These are phyloP conservation scores for Pseudocercospora macadamiae DNA, from an alignment of 2,329 filamentous ascomycete species.

Conservation along the genomic window DNA sequence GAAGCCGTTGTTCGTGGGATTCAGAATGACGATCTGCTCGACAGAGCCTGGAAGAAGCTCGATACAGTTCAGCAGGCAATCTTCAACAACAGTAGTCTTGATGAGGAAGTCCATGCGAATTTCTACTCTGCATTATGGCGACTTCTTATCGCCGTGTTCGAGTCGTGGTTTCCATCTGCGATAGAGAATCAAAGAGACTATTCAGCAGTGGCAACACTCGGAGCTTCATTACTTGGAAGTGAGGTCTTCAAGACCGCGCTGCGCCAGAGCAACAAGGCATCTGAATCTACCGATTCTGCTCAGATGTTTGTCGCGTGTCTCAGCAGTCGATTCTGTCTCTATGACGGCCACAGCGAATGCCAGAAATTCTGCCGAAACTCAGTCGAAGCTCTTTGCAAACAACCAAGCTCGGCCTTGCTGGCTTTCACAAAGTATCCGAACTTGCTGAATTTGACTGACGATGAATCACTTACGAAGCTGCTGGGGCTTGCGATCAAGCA, in stretches of 20 bases:
- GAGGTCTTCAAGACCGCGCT: slow-evolving; percentile 18
- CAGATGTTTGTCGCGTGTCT: slow-evolving; percentile 20
- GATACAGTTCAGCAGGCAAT: slow-evolving; percentile 2
- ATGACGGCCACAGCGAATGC: slow-evolving; percentile 8
- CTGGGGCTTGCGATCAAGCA: neutral
- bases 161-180: slow-evolving; percentile 29
- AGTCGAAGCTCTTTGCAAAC: slow-evolving; percentile 10
- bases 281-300: slow-evolving; percentile 6
- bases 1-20: slow-evolving; percentile 11
- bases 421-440: neutral
- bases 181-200: slow-evolving; percentile 10
- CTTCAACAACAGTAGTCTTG: neutral
- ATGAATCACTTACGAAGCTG: neutral
- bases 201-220: neutral
- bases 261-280: slow-evolving; percentile 3
- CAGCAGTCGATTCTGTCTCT: slow-evolving; percentile 13
- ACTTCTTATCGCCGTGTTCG: slow-evolving; percentile 18
- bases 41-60: slow-evolving; percentile 6
- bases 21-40: neutral
- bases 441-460: neutral
- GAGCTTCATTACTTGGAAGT: slow-evolving; percentile 5
- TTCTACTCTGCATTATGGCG: slow-evolving; percentile 22
- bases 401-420: neutral
- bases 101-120: neutral
- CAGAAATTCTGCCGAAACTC: neutral